Evolutionary conservation across 2,329 filamentous ascomycete genomes (phyloP).

Genomic region (Aspergillus proliferans): DNA sequence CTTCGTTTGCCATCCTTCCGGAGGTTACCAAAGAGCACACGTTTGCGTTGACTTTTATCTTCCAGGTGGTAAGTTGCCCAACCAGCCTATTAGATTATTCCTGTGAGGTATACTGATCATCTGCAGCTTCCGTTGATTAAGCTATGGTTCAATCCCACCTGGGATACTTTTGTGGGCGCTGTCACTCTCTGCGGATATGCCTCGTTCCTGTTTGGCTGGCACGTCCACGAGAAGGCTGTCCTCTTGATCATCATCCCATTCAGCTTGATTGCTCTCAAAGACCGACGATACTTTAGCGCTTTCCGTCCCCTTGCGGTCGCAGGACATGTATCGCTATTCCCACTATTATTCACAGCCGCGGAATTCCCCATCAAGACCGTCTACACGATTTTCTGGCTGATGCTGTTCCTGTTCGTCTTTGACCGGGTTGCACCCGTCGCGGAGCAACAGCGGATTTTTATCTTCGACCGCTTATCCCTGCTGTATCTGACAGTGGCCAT

Average conservation of each 20-base stretch:
- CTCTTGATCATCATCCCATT: constrained; percentile 92
- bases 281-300: constrained; percentile 82
- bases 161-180: constrained; percentile 83
- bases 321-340: constrained; percentile 91
- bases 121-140: constrained; percentile 64
- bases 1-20: constrained; percentile 85
- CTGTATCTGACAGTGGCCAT: constrained; percentile 86
- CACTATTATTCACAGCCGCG: constrained; percentile 80
- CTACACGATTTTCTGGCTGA: constrained; percentile 88
- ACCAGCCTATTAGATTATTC: background rate
- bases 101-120: constrained; percentile 3
- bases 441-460: constrained; percentile 70
- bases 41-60: constrained; percentile 74
- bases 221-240: constrained; percentile 96
- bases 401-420: constrained; percentile 78
- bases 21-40: constrained; percentile 75
- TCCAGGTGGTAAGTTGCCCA: constrained; percentile 57
- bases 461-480: constrained; percentile 84
- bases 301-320: constrained; percentile 89
- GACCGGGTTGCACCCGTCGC: constrained; percentile 82
- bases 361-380: constrained; percentile 92
- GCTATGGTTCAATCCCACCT: constrained; percentile 72
- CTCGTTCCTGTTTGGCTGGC: constrained; percentile 96
- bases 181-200: constrained; percentile 91
- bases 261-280: constrained; percentile 81